These are phyloP conservation scores for Pestalotiopsis sp. DNA, from an alignment of 2,329 filamentous ascomycete species.

Conservation along the genomic window DNA sequence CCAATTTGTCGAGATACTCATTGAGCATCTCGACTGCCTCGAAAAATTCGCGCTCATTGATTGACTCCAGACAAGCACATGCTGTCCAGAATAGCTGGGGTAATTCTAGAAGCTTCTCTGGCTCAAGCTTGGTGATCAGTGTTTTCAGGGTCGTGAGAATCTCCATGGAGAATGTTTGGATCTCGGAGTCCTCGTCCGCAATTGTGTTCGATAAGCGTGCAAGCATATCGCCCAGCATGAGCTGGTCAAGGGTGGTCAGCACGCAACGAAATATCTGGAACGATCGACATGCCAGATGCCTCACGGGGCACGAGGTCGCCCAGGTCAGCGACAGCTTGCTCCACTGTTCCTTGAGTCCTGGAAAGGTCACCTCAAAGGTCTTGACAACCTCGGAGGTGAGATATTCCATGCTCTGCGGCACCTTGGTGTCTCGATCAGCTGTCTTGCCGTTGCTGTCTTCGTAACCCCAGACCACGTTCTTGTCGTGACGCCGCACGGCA, in stretches of 20 bases:
- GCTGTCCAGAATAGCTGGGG: constrained; percentile 98
- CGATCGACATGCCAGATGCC: constrained; percentile 92
- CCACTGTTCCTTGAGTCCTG: constrained; percentile 88
- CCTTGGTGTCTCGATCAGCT: constrained; percentile 72
- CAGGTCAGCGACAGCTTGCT: constrained; percentile 86
- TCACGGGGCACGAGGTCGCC: constrained; percentile 95
- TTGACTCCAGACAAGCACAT: constrained; percentile 92
- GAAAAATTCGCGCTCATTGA: constrained; percentile 92
- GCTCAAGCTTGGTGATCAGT: constrained; percentile 81
- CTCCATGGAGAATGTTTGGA: constrained; percentile 97
- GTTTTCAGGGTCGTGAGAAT: constrained; percentile 93
- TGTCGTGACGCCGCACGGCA: constrained; percentile 78
- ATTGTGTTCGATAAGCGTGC: constrained; percentile 94
- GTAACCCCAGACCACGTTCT: constrained; percentile 88
- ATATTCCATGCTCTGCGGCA: constrained; percentile 84
- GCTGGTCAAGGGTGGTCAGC: constrained; percentile 82
- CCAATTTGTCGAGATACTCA: constrained; percentile 78
- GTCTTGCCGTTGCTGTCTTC: constrained; percentile 85
- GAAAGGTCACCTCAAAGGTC: constrained; percentile 82
- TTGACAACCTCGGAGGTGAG: constrained; percentile 80
- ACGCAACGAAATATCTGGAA: constrained; percentile 98
- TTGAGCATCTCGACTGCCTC: constrained; percentile 92
- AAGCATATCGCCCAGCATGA: constrained; percentile 97
- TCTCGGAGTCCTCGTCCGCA: constrained; percentile 89
- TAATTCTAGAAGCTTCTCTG: constrained; percentile 79